A percentile compares a stretch with the other conserved stretches of the same genome.
These are phyloP conservation scores for Wickerhamiella hasegawae DNA, from an alignment of 805 yeast species.

Conservation along the genomic window DNA sequence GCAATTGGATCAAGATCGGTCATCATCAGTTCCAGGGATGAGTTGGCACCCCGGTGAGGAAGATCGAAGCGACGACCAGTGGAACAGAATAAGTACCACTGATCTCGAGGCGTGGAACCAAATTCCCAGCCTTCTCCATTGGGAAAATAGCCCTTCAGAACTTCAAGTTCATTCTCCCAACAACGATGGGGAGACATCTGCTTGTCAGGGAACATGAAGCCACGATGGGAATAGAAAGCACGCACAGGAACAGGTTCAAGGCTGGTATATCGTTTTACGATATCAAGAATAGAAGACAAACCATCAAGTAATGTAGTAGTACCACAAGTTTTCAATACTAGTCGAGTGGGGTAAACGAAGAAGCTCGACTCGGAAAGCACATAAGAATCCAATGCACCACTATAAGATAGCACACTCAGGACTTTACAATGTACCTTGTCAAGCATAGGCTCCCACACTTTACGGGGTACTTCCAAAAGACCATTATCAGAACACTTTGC, in stretches of 20 bases:
- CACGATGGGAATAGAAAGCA: constrained; percentile 78
- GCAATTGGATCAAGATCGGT: constrained; percentile 50
- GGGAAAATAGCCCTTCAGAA: constrained; percentile 48
- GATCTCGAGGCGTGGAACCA: constrained; percentile 67
- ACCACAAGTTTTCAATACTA: constrained; percentile 88
- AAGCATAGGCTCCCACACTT: constrained; percentile 54
- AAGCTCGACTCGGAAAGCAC: constrained; percentile 77
- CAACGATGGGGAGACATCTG: constrained; percentile 68
- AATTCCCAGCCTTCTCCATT: constrained; percentile 55
- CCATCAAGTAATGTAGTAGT: constrained; percentile 83
- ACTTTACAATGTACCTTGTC: constrained; percentile 81
- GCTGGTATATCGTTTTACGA: constrained; percentile 30
- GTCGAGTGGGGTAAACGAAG: constrained; percentile 73
- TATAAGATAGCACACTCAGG: constrained; percentile 56
- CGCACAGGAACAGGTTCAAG: constrained; percentile 32
- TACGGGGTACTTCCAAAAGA: constrained; percentile 45
- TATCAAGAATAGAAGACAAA: constrained; percentile 43
- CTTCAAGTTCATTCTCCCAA: constrained; percentile 69
- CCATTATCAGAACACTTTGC: constrained; percentile 24
- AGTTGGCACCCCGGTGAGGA: constrained; percentile 39
- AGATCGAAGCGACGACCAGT: background rate
- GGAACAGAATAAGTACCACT: constrained; percentile 58
- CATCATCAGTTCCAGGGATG: constrained; percentile 67
- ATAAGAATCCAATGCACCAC: constrained; percentile 53
- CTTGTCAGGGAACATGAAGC: constrained; percentile 80